phyloP scores from a whole-genome alignment of 2,329 filamentous ascomycete species.

The Pseudogymnoascus sp. region DNA sequence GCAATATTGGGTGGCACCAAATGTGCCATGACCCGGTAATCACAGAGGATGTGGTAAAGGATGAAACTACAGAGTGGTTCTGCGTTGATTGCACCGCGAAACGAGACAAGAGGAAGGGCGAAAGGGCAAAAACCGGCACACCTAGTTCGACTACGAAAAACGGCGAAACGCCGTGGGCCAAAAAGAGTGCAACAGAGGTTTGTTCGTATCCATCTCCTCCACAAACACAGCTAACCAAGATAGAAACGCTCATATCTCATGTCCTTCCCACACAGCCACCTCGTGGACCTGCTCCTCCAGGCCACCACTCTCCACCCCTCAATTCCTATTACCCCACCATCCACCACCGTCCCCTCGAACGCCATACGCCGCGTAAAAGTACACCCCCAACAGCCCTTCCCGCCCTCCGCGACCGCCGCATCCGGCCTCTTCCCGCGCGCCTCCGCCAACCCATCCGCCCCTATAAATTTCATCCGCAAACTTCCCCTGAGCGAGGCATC shows the following conservation, averaged over 20 bases:
- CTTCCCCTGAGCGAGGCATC: slow-evolving; percentile 19
- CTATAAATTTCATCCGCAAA: slow-evolving; percentile 36
- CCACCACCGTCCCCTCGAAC: slow-evolving; percentile 11
- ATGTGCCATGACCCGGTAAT: slow-evolving; percentile 72
- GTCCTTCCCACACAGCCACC: slow-evolving; percentile 49
- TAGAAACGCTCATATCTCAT: slow-evolving; percentile 58
- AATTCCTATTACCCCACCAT: slow-evolving; percentile 53
- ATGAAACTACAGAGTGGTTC: slow-evolving; percentile 63
- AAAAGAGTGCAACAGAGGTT: slow-evolving; percentile 34
- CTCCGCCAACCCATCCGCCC: slow-evolving; percentile 31
- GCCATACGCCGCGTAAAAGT: slow-evolving; percentile 20
- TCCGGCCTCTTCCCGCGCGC: slow-evolving; percentile 30
- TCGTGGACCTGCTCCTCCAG: slow-evolving; percentile 58
- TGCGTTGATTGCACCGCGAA: slow-evolving; percentile 54
- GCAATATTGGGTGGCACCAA: slow-evolving; percentile 73
- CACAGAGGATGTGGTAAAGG: slow-evolving; percentile 57
- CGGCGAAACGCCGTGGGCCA: slow-evolving; percentile 13
- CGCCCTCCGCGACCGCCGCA: slow-evolving; percentile 27
- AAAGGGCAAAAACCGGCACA: slow-evolving; percentile 26
- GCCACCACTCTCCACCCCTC: slow-evolving; percentile 54
- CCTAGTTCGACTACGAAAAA: slow-evolving; percentile 17
- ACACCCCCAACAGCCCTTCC: slow-evolving; percentile 24
- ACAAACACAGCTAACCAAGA: slow-evolving; percentile 14
- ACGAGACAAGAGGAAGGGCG: slow-evolving; percentile 36
- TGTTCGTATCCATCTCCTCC: slow-evolving; percentile 13